These are phyloP conservation scores for Talaromyces sp. DNA, from an alignment of 2,329 filamentous ascomycete genomes.

Conservation along the genomic window DNA sequence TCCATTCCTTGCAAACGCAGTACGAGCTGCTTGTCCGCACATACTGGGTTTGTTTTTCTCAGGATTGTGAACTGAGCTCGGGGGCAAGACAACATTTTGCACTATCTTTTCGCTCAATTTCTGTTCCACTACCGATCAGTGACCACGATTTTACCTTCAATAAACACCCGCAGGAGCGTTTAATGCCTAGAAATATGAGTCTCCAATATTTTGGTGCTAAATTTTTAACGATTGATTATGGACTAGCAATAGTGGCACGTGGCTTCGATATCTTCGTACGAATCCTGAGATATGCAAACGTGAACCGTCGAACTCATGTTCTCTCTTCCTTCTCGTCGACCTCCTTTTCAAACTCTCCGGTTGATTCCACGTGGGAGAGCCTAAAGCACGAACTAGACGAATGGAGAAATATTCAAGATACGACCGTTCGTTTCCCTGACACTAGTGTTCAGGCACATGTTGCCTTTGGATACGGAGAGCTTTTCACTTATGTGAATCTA, in stretches of 20 bases:
- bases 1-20: constrained; percentile 26
- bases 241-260: constrained; percentile 29
- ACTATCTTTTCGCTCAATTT: constrained; percentile 31
- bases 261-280: constrained; percentile 34
- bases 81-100: constrained; percentile 33
- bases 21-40: constrained; percentile 34
- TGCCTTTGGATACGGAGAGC: constrained; percentile 28
- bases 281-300: constrained; percentile 31
- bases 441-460: constrained; percentile 31
- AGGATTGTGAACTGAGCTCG: constrained; percentile 33
- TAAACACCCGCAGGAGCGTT: constrained; percentile 15
- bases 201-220: constrained; percentile 19
- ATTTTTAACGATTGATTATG: constrained; percentile 26
- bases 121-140: constrained; percentile 30
- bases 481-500: constrained; percentile 34
- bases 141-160: constrained; percentile 32
- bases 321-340: constrained; percentile 7
- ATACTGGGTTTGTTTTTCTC: constrained; percentile 34
- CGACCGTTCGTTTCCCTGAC: constrained; percentile 27
- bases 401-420: constrained; percentile 29
- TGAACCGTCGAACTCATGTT: constrained; percentile 25
- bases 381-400: constrained; percentile 30
- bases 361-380: constrained; percentile 18
- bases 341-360: neutral
- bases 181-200: constrained; percentile 19